Base-by-base conservation (phyloP, 129 eudicot species). In the Artemisia tridentata region DNA sequence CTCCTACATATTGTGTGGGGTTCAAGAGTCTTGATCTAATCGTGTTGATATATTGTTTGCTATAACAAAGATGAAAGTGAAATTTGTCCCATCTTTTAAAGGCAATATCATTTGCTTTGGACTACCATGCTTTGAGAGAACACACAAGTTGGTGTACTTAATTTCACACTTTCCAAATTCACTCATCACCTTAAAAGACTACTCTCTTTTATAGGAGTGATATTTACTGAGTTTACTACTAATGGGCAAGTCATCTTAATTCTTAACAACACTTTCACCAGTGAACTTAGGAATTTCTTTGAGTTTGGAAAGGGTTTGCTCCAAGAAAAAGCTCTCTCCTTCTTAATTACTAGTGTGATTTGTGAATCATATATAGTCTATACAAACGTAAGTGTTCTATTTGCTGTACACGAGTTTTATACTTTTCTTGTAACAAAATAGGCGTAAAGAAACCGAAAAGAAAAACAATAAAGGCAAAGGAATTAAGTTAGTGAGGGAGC, bases 71-170 rank as follows among this genome's bases (percentile, higher is more conserved):
- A 59, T 27, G 49, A 63, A 63, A 38, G 55, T 63, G 41, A 45
- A 73, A 25, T 20, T 34, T 63, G 71, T 52, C 78, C 69, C 64
- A 63, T 63, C 71, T 53, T 73, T 73, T 15, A 52, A 73, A 63
- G 78, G 27, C 78, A 64, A 4, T 51, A 73, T 73, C 78, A 73
- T 73, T 73, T 63, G 64, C 11, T 63, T 63, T 55, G 71, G 64
- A 15, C 71, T 73, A 64, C 70, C 55, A 51, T 63, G 71, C 78
- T 73, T 31, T 50, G 45, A 64, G 11, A 51, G 46, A 63, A 64
- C 71, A 73, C 56, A 64, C 53, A 73, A 51, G 7, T 51, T 50
- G 21, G 55, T 60, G 47, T 52, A 52, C 71, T 73, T 63, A 27
- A 17, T 50, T 61, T 50, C 62, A 34, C 48, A 73, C 70, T 10